Percentiles rank a stretch among this genome's conserved stretches.
phyloP scores from a whole-genome alignment of 2,329 filamentous ascomycete species.

The Samsoniella hepiali region DNA sequence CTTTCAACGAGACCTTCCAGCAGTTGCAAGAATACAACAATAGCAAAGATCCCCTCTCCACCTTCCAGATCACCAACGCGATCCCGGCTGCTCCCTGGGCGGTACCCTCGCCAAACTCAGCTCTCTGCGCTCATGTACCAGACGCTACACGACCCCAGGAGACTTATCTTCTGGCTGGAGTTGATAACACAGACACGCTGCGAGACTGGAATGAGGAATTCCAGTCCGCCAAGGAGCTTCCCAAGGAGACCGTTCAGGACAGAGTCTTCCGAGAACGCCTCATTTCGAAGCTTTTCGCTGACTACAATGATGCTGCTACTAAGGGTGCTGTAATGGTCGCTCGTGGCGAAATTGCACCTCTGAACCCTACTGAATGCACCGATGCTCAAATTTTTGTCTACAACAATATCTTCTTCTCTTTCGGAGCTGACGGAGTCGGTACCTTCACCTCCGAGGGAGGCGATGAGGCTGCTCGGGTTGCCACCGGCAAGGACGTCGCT shows the following conservation, averaged over 20 bases:
- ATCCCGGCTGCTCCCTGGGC: slow-evolving; percentile 91
- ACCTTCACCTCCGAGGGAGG: slow-evolving; percentile 96
- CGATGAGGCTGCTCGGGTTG: slow-evolving; percentile 91
- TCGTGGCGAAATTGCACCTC: slow-evolving; percentile 82
- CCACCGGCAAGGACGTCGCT: slow-evolving; percentile 92
- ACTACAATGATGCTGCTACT: slow-evolving; percentile 94
- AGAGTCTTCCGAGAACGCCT: slow-evolving; percentile 92
- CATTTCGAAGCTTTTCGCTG: slow-evolving; percentile 92
- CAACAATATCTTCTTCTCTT: slow-evolving; percentile 99
- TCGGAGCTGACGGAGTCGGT: slow-evolving; percentile 93
- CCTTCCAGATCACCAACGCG: slow-evolving; percentile 93
- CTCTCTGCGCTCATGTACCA: slow-evolving; percentile 67
- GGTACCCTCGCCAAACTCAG: slow-evolving; percentile 65
- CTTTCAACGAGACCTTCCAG: slow-evolving; percentile 73
- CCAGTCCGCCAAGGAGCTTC: slow-evolving; percentile 91
- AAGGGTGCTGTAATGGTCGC: slow-evolving; percentile 90
- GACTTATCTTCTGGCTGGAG: slow-evolving; percentile 82
- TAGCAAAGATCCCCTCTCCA: slow-evolving; percentile 80
- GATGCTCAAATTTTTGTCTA: slow-evolving; percentile 99
- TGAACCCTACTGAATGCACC: slow-evolving; percentile 88
- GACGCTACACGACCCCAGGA: slow-evolving; percentile 91
- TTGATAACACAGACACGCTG: slow-evolving; percentile 90
- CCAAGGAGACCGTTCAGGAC: slow-evolving; percentile 90
- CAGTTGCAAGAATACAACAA: slow-evolving; percentile 81
- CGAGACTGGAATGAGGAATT: slow-evolving; percentile 99